Evolutionary conservation across 345 rosid species (phyloP).

Genomic region (Noccaea bulbosa): DNA sequence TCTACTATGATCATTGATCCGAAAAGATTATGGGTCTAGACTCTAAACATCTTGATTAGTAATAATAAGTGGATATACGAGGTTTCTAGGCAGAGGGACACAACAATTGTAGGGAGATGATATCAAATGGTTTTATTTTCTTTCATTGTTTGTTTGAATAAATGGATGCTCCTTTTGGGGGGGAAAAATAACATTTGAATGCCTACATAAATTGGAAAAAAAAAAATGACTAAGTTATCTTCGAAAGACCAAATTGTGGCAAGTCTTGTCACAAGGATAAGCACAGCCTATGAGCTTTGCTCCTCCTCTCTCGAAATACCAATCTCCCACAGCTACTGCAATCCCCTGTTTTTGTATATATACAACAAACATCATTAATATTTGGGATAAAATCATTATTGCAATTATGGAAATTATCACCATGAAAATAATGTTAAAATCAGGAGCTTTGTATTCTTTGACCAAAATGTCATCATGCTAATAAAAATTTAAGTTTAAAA

Average conservation of each 20-base stretch:
- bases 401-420: neutral
- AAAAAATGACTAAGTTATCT: slow-evolving; percentile 1
- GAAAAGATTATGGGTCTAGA: too few species aligned
- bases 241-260: slow-evolving; percentile 88
- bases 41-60: too few species aligned
- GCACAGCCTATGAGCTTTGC: slow-evolving; percentile 78
- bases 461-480: neutral
- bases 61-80: too few species aligned
- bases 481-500: too few species aligned
- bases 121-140: slow-evolving; percentile 8
- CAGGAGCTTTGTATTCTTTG: neutral
- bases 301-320: slow-evolving; percentile 77
- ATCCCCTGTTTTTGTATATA: slow-evolving; percentile 58
- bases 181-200: neutral
- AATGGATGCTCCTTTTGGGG: neutral
- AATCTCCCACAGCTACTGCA: slow-evolving; percentile 90
- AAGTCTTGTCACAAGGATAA: slow-evolving; percentile 87
- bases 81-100: too few species aligned
- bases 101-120: too few species aligned
- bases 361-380: slow-evolving; percentile 11
- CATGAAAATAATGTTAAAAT: neutral
- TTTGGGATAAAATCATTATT: neutral
- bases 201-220: too few species aligned
- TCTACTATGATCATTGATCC: too few species aligned
- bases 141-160: slow-evolving; percentile 20